Conservation (phyloP, 768 basidiomycete genomes). For the Tulasnella calospora region DNA sequence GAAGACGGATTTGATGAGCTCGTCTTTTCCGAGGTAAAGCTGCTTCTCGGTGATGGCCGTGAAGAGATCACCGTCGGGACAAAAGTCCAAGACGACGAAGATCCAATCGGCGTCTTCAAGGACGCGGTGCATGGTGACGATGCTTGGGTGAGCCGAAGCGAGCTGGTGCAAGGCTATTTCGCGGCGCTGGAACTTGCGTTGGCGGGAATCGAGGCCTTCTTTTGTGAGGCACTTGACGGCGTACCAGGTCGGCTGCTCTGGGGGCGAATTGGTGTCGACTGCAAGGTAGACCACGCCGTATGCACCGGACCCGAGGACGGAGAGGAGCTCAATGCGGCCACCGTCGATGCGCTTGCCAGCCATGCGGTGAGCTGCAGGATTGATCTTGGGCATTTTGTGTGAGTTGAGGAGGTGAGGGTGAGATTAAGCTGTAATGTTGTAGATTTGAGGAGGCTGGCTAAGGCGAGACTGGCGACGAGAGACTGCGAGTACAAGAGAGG, state of each 20-base stretch:
- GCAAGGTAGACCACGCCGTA: constrained; percentile 95
- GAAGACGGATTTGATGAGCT: constrained; percentile 83
- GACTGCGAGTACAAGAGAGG: constrained; percentile 9
- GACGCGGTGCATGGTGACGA: constrained; percentile 64
- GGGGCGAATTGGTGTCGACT: constrained; percentile 51
- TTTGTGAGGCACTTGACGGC: constrained; percentile 86
- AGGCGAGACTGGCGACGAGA: not conserved
- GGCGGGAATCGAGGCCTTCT: constrained; percentile 49
- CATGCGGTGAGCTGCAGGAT: constrained; percentile 33
- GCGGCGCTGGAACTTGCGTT: constrained; percentile 63
- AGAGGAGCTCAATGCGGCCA: constrained; percentile 73
- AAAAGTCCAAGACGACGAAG: constrained; percentile 89
- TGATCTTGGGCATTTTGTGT: constrained; percentile 22
- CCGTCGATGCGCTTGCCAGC: constrained; percentile 77
- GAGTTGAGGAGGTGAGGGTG: not conserved
- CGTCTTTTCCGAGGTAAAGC: constrained; percentile 77
- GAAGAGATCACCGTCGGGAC: constrained; percentile 63
- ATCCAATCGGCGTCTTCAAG: constrained; percentile 57
- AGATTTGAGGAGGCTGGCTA: not conserved
- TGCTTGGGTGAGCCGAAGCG: constrained; percentile 45
- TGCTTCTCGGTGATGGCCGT: constrained; percentile 53
- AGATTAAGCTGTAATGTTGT: not conserved
- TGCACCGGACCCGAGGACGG: constrained; percentile 86
- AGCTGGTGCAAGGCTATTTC: constrained; percentile 55
- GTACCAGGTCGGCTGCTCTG: constrained; percentile 48